These are phyloP conservation scores for Rubus parviflorus DNA, from an alignment of 306 rosid genomes.

Conservation along the genomic window DNA sequence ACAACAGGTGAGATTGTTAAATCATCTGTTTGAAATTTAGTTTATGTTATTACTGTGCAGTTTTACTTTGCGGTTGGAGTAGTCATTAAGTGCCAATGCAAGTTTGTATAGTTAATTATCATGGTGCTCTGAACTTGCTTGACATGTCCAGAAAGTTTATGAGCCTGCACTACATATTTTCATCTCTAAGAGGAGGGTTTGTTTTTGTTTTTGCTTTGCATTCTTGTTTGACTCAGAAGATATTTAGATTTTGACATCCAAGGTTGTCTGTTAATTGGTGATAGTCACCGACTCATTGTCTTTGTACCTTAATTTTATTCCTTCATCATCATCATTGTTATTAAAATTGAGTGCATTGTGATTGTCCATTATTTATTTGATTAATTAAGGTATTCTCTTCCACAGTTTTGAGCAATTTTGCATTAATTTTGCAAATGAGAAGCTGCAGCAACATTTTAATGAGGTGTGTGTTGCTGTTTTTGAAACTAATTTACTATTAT, in stretches of 20 bases:
- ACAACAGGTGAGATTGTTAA: slow-evolving; percentile 62
- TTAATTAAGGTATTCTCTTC: slow-evolving; percentile 25
- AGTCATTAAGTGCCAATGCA: not conserved
- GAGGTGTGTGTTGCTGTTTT: slow-evolving; percentile 54
- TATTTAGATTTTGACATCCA: no score
- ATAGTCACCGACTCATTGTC: not conserved
- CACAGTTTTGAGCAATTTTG: slow-evolving; percentile 98
- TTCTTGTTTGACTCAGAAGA: no score
- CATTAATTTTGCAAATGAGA: slow-evolving; percentile 98
- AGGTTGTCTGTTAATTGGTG: not conserved
- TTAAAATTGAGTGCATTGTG: not conserved
- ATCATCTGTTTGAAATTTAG: not conserved
- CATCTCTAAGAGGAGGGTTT: not conserved
- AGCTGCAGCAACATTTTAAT: slow-evolving; percentile 98
- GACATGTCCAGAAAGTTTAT: not conserved
- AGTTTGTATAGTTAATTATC: not conserved
- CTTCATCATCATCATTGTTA: not conserved
- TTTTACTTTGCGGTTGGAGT: not conserved
- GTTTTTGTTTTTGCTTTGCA: no score
- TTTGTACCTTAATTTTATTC: not conserved
- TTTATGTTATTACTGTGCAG: not conserved
- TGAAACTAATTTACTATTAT: not conserved
- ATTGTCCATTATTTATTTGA: slow-evolving; percentile 12
- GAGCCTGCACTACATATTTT: not conserved
- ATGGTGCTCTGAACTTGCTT: slow-evolving; percentile 6